Conservation (phyloP, 768 basidiomycete genomes). For the Phaeotremella skinneri region DNA sequence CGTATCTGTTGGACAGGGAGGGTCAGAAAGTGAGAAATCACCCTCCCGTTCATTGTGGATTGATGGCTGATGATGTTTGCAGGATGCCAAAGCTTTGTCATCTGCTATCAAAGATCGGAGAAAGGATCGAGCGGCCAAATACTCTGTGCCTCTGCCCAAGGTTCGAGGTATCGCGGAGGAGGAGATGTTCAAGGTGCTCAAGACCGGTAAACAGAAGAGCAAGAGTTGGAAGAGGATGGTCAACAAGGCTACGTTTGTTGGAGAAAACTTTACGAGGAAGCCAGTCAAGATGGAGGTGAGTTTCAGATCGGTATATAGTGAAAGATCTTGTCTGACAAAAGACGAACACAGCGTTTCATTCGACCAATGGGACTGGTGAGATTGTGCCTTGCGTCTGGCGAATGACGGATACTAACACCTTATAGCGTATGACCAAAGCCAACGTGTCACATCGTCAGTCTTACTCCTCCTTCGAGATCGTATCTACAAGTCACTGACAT, state of each 20-base stretch:
- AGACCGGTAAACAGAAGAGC: constrained; percentile 91
- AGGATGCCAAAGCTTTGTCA: constrained; percentile 90
- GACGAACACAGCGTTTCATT: constrained; percentile 66
- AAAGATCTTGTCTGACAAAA: not conserved
- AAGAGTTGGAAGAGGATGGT: constrained; percentile 99
- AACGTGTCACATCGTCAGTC: constrained; percentile 93
- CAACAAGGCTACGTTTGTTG: constrained; percentile 98
- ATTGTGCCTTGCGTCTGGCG: not conserved
- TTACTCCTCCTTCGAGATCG: constrained; percentile 34
- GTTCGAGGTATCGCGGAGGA: constrained; percentile 98
- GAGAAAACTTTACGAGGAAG: constrained; percentile 95
- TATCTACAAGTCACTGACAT: constrained; percentile 3
- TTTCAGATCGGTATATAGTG: not conserved
- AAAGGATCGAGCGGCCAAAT: constrained; percentile 98
- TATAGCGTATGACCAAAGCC: constrained; percentile 83
- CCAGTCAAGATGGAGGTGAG: constrained; percentile 90
- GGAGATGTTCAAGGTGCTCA: constrained; percentile 99
- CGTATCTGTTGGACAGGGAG: constrained; percentile 94
- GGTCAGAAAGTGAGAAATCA: constrained; percentile 65
- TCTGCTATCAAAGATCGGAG: constrained; percentile 96
- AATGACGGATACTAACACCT: not conserved
- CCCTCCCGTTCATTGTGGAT: not conserved
- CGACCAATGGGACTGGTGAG: constrained; percentile 81
- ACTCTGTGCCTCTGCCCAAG: constrained; percentile 92
- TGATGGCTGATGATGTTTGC: not conserved